phyloP scores from a whole-genome alignment of 2,329 filamentous ascomycete genomes.

The Plectosphaerella plurivora region DNA sequence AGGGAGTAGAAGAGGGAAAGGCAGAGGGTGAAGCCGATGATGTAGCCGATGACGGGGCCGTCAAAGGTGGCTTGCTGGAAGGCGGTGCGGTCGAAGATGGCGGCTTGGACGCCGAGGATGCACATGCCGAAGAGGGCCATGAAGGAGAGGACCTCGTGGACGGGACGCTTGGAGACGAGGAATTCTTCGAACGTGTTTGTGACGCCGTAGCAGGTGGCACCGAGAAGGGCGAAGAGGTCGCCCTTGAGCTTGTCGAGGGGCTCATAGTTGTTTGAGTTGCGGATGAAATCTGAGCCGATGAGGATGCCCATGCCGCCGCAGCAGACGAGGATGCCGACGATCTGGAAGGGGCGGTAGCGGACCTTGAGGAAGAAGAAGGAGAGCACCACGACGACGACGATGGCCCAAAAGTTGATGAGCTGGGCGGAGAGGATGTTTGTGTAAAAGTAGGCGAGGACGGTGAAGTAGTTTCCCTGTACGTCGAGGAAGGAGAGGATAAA shows the following conservation, averaged over 20 bases:
- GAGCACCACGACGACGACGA: slow-evolving; percentile 82
- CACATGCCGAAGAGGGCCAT: slow-evolving; percentile 81
- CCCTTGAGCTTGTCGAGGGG: slow-evolving; percentile 76
- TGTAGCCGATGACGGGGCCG: slow-evolving; percentile 68
- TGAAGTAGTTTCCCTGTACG: slow-evolving; percentile 97
- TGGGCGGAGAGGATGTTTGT: slow-evolving; percentile 91
- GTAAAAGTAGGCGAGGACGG: slow-evolving; percentile 87
- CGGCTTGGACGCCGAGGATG: slow-evolving; percentile 88
- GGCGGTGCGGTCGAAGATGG: slow-evolving; percentile 79
- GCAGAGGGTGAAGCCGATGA: slow-evolving; percentile 84
- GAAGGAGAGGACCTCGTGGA: slow-evolving; percentile 92
- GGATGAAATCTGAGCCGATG: slow-evolving; percentile 83
- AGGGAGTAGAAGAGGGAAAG: slow-evolving; percentile 83
- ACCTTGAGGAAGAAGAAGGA: slow-evolving; percentile 81
- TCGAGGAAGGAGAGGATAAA: slow-evolving; percentile 89
- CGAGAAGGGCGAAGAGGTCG: slow-evolving; percentile 85
- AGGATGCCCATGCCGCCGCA: slow-evolving; percentile 87
- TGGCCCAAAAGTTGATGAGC: slow-evolving; percentile 98
- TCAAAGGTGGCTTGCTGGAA: slow-evolving; percentile 66
- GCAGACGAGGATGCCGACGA: slow-evolving; percentile 82
- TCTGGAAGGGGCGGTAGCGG: slow-evolving; percentile 83
- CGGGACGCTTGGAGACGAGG: slow-evolving; percentile 77
- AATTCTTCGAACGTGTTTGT: slow-evolving; percentile 93
- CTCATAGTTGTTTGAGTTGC: slow-evolving; percentile 64
- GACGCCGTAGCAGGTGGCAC: slow-evolving; percentile 86